Evolutionary conservation across 805 yeast species (phyloP), one percentile per base, ranked within the genome.

Genomic region (Kuraishia floccosa): DNA sequence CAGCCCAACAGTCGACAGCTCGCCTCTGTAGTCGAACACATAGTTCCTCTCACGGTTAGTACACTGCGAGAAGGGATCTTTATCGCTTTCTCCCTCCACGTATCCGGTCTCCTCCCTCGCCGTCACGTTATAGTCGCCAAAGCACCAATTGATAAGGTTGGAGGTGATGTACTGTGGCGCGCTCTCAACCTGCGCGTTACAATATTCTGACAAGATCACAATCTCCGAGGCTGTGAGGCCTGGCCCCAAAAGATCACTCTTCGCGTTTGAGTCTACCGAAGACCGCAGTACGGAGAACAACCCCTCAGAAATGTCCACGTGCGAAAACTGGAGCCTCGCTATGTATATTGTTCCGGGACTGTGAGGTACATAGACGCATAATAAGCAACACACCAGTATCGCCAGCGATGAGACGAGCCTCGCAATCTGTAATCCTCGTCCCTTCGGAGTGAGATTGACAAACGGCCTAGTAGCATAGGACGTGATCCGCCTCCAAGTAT

Each of bases 281-380:
- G 29, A 10, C 28, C 69, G 47, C 32, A 68, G 47, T 4, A 65
- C 54, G 16, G 58, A 46, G 40, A 69, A 73, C 6, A 75, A 47
- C 1, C 81, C 82, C 13, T 51, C 41, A 1, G 75, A 63, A 13
- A 75, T 67, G 36, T 70, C 72, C 5, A 63, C 47, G 39, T 68
- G 75, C 4, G 67, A 58, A 35, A 74, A 70, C 40, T 65, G 63
- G 24, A 75, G 50, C 24, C 60, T 42, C 5, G 59, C 54, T 7
- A 63, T 43, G 17, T 39, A 39, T 3, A 36, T 24, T 25, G 21
- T 21, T 28, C 25, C 30, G 19, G 17, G 8, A 2, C 24, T 20
- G 19, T 24, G 33, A 4, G 46, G 47, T 4, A 39, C 20, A 3
- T 30, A 28, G 4, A 38, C 24, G 19, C 43, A 17, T 6, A 37